These are phyloP conservation scores for Hirschioporus abietinus DNA, from an alignment of 768 basidiomycete species.

Conservation along the genomic window DNA sequence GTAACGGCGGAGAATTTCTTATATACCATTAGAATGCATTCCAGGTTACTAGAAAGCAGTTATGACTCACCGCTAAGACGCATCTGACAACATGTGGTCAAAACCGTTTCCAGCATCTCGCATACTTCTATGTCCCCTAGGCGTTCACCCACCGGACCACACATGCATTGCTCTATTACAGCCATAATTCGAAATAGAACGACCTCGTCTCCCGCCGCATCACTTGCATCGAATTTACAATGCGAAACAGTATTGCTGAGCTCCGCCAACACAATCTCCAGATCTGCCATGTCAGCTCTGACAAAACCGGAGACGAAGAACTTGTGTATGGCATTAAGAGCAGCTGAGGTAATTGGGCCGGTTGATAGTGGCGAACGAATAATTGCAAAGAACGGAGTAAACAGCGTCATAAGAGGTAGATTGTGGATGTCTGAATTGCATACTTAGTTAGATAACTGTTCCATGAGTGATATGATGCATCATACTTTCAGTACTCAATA, in stretches of 20 bases:
- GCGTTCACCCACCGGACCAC: conserved; percentile 57
- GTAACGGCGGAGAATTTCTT: conserved; percentile 82
- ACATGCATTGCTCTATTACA: conserved; percentile 81
- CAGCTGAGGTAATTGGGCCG: conserved; percentile 94
- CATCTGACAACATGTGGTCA: conserved; percentile 97
- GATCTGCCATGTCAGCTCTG: conserved; percentile 42
- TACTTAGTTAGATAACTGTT: background rate
- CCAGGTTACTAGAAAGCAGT: conserved; percentile 2
- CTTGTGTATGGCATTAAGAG: conserved; percentile 80
- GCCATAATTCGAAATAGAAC: conserved; percentile 89
- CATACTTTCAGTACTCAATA: conserved; percentile 66
- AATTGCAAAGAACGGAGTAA: conserved; percentile 88
- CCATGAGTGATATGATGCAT: conserved; percentile 6
- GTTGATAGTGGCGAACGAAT: conserved; percentile 93
- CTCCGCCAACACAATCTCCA: conserved; percentile 69
- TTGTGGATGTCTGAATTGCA: conserved; percentile 46
- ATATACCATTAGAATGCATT: conserved; percentile 12
- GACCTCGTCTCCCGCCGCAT: conserved; percentile 96
- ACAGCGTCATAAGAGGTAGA: conserved; percentile 55
- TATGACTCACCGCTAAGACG: conserved; percentile 79
- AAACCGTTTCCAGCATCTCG: conserved; percentile 95
- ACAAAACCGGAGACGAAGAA: conserved; percentile 82
- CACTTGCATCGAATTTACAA: conserved; percentile 97
- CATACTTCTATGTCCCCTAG: conserved; percentile 94
- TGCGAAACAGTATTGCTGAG: conserved; percentile 88